Conservation (phyloP, 169 alveolate genomes). For the Cryptosporidium sp. region DNA sequence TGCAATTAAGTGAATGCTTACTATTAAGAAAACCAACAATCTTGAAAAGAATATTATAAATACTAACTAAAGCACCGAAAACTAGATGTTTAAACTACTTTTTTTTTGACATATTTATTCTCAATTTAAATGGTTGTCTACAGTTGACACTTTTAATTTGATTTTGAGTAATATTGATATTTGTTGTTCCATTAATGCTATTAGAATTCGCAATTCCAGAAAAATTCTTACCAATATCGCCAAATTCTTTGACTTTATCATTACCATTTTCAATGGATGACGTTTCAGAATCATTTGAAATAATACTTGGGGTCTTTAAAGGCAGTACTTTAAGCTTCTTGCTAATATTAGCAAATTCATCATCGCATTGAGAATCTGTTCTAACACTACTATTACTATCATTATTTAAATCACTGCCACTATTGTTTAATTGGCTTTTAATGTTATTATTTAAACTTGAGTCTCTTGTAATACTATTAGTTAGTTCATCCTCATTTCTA, state of each 20-base stretch:
- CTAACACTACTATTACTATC: not conserved
- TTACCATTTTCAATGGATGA: not conserved
- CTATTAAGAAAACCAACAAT: no score
- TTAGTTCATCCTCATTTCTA: conserved; percentile 26
- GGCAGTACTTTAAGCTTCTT: conserved; percentile 22
- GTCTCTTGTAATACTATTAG: not conserved
- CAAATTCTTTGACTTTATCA: not conserved
- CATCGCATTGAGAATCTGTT: not conserved
- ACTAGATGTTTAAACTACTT: not conserved
- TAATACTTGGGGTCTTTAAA: conserved; percentile 11
- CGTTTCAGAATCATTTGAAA: not conserved
- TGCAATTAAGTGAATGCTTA: no score
- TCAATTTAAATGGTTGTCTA: conserved; percentile 45
- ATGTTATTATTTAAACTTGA: not conserved
- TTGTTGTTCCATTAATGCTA: not conserved
- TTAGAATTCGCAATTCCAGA: not conserved
- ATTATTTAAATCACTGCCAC: not conserved
- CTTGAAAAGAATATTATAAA: not conserved
- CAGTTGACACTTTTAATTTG: not conserved
- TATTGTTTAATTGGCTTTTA: not conserved
- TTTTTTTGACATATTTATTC: conserved; percentile 65
- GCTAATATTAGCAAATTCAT: not conserved
- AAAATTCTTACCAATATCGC: not conserved
- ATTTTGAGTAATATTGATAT: not conserved
- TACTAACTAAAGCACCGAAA: not conserved